A percentile compares a stretch with the other conserved stretches of the same genome.
Evolutionary conservation across 2,329 filamentous ascomycete species (phyloP).

Genomic region (Sphaerulina vaccinii): DNA sequence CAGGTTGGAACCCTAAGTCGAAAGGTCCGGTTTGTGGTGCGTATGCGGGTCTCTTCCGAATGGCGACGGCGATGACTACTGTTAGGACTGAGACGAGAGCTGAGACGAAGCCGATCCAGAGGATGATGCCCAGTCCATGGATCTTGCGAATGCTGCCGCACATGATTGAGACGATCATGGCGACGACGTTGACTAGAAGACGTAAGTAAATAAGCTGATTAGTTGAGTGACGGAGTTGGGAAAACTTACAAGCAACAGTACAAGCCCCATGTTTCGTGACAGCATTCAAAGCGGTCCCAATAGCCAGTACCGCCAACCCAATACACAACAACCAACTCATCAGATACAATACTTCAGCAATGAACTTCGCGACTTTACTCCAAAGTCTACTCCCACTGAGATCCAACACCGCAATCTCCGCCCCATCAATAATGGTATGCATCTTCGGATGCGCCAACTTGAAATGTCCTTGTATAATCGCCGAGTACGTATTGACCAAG

Average conservation of each 20-base stretch:
- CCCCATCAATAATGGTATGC: conserved; percentile 24
- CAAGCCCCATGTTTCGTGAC: conserved; percentile 19
- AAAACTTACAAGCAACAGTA: conserved; percentile 14
- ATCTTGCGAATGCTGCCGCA: conserved; percentile 19
- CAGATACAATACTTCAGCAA: conserved; percentile 13
- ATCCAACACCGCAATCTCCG: conserved; percentile 16
- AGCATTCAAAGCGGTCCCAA: conserved; percentile 17
- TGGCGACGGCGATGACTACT: conserved; percentile 37
- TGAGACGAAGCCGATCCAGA: conserved; percentile 50
- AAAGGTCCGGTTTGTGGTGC: conserved; percentile 16
- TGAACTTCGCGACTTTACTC: conserved; percentile 5
- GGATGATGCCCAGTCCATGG: conserved; percentile 14
- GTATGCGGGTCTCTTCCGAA: conserved; percentile 12
- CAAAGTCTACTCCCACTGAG: conserved; percentile 5
- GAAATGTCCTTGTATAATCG: conserved; percentile 23
- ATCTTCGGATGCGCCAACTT: conserved; percentile 23
- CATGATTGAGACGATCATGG: conserved; percentile 8
- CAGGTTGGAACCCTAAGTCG: conserved; percentile 11
- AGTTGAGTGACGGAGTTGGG: background rate
- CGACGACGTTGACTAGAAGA: background rate
- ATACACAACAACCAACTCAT: conserved; percentile 19
- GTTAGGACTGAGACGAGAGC: conserved; percentile 51
- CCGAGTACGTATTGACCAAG: conserved; percentile 22
- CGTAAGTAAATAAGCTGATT: too few species aligned
- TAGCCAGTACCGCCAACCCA: conserved; percentile 14